Evolutionary conservation across 768 basidiomycete genomes (phyloP), one percentile per base, ranked within the genome.

Genomic region (Amanita rimosa): DNA sequence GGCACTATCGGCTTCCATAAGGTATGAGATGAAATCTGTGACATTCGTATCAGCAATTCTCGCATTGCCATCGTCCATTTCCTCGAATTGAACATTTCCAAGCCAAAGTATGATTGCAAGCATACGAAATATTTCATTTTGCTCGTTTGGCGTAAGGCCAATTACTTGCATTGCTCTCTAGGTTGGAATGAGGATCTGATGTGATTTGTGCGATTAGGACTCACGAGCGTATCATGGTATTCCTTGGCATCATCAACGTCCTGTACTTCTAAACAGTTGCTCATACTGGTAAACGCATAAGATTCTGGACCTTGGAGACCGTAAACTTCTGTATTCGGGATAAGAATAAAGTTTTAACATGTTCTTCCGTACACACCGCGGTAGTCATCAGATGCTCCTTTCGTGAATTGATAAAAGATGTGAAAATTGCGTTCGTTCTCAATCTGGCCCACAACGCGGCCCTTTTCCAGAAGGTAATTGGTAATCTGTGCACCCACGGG

Each of bases 331-430:
- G 55, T 35, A 46, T 48, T 16, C 22, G 42, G 35, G 57, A 38
- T 55, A 33, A 63, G 51, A 52, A 22, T 49, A 10, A 11, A 14
- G 22, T 4, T 2, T 17, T 8, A 24, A 16, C 11, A 13, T 37
- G 8, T 14, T 36, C 8, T 17, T 16, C 16, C 31, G 21, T 26
- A 62, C 75, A 50, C 58, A 89, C 93, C 92, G 64, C 91, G 79
- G 64, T 97, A 91, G 40, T 84, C 88, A 41, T 83, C 74, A 6
- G 86, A 81, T 3, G 96, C 95, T 4, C 83, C 92, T 62, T 97
- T 99, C 22, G 96, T 97, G 64, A 98, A 96, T 62, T 99, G 96
- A 64, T 98, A 99, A 72, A 99, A 98, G 52, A 99, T 94, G 60
- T 99, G 96, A 65, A 98, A 98, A 64, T 96, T 89, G 52, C 96